Percentiles rank a stretch among this genome's conserved stretches.
Evolutionary conservation across 768 basidiomycete genomes (phyloP).

Genomic region (Tulasnella sp.): DNA sequence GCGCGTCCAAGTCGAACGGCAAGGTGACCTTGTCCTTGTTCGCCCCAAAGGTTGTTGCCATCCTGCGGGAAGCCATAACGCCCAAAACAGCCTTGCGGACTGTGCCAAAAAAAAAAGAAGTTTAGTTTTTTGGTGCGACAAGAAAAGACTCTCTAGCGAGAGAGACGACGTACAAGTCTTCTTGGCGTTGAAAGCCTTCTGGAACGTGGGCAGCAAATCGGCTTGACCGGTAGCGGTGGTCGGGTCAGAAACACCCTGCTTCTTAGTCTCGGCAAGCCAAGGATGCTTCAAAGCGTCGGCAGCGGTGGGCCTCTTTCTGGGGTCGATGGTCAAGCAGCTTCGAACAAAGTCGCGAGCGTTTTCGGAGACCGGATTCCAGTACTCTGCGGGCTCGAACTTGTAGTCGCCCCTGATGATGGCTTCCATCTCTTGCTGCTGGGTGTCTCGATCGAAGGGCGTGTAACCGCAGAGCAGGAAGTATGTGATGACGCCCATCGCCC

Average conservation of each 20-base stretch:
- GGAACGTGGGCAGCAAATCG: slow-evolving; percentile 84
- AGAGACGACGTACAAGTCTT: slow-evolving; percentile 66
- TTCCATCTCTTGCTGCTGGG: slow-evolving; percentile 84
- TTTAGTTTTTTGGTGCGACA: too few relatives aligned
- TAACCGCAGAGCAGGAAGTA: slow-evolving; percentile 93
- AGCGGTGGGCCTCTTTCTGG: slow-evolving; percentile 72
- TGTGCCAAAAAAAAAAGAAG: slow-evolving; percentile 34
- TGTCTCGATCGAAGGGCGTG: slow-evolving; percentile 95
- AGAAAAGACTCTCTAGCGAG: neutral
- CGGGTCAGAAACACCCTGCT: slow-evolving; percentile 67
- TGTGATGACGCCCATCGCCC: slow-evolving; percentile 98
- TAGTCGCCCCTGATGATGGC: slow-evolving; percentile 93
- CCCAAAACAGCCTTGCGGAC: slow-evolving; percentile 86
- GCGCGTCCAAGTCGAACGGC: slow-evolving; percentile 50
- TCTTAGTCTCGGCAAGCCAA: slow-evolving; percentile 69
- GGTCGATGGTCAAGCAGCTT: slow-evolving; percentile 82
- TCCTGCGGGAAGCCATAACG: slow-evolving; percentile 79
- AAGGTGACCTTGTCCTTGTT: slow-evolving; percentile 46
- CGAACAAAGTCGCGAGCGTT: slow-evolving; percentile 80
- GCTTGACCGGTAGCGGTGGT: slow-evolving; percentile 53
- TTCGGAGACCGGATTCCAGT: slow-evolving; percentile 80
- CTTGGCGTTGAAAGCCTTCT: slow-evolving; percentile 84
- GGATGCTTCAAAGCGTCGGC: slow-evolving; percentile 64
- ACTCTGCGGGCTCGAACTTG: slow-evolving; percentile 82
- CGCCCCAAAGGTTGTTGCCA: slow-evolving; percentile 49